These are phyloP conservation scores for Diutina ranongensis DNA, from an alignment of 1,139 yeast genomes.

Conservation along the genomic window DNA sequence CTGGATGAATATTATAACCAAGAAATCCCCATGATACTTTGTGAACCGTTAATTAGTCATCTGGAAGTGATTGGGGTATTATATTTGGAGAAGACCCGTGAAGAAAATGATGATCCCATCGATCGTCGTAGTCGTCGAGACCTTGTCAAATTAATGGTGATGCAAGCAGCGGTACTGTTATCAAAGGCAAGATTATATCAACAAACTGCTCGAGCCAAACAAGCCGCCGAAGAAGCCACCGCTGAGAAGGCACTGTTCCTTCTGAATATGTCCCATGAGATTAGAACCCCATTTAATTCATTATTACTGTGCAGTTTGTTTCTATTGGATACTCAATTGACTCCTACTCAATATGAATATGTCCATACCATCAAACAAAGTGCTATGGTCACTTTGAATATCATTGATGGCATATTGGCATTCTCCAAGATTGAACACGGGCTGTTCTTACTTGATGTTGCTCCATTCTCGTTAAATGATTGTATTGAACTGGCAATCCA, in stretches of 20 bases:
- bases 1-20: slow-evolving; percentile 32
- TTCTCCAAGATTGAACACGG: slow-evolving; percentile 50
- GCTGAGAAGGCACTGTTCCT: slow-evolving; percentile 47
- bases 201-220: slow-evolving; percentile 41
- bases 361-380: slow-evolving; percentile 43
- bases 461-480: slow-evolving; percentile 39
- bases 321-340: slow-evolving; percentile 37
- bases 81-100: slow-evolving; percentile 27
- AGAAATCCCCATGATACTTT: slow-evolving; percentile 24
- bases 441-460: slow-evolving; percentile 32
- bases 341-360: slow-evolving; percentile 37
- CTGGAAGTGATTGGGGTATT: slow-evolving; percentile 29
- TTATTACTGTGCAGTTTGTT: slow-evolving; percentile 44
- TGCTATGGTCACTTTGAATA: slow-evolving; percentile 41
- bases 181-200: slow-evolving; percentile 36
- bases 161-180: slow-evolving; percentile 45
- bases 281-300: slow-evolving; percentile 48
- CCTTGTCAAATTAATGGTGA: slow-evolving; percentile 33
- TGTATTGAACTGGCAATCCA: slow-evolving; percentile 43
- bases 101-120: background rate
- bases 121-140: background rate
- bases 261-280: slow-evolving; percentile 54
- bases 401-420: slow-evolving; percentile 46
- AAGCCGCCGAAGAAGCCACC: slow-evolving; percentile 49
- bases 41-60: slow-evolving; percentile 29